phyloP scores from a whole-genome alignment of 306 rosid genomes.

The Cucumis cinereus region DNA sequence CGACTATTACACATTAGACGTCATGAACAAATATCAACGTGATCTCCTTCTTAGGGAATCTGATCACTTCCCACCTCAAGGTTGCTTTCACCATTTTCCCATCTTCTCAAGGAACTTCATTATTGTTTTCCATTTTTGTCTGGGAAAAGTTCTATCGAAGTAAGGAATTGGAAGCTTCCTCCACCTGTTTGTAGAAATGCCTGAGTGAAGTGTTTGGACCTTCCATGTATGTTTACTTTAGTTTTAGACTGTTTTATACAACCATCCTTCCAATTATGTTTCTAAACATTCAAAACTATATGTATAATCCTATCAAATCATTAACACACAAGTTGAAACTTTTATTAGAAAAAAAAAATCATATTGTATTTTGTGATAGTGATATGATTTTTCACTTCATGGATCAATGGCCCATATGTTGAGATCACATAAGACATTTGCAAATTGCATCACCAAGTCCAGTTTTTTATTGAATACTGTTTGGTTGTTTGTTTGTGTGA shows the following conservation, averaged over 20 bases:
- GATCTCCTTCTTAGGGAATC: slow-evolving; percentile 42
- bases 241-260: neutral
- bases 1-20: neutral
- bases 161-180: neutral
- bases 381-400: too few species aligned
- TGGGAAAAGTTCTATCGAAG: neutral
- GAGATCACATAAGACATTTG: too few species aligned
- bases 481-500: neutral
- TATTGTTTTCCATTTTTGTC: neutral
- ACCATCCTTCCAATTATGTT: neutral
- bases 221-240: neutral
- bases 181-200: neutral
- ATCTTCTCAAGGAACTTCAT: too few species aligned
- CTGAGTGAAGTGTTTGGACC: neutral
- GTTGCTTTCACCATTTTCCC: slow-evolving; percentile 12
- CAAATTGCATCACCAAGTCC: neutral
- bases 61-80: slow-evolving; percentile 45
- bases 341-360: too few species aligned
- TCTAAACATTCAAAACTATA: too few species aligned
- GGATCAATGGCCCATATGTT: too few species aligned
- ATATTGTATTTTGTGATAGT: too few species aligned
- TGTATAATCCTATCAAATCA: too few species aligned
- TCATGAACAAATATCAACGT: slow-evolving; percentile 54
- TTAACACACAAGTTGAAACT: too few species aligned
- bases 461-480: neutral